Evolutionary conservation across 768 basidiomycete species (phyloP), one percentile per base, ranked within the genome.

Genomic region (Clitopilus hobsonii): DNA sequence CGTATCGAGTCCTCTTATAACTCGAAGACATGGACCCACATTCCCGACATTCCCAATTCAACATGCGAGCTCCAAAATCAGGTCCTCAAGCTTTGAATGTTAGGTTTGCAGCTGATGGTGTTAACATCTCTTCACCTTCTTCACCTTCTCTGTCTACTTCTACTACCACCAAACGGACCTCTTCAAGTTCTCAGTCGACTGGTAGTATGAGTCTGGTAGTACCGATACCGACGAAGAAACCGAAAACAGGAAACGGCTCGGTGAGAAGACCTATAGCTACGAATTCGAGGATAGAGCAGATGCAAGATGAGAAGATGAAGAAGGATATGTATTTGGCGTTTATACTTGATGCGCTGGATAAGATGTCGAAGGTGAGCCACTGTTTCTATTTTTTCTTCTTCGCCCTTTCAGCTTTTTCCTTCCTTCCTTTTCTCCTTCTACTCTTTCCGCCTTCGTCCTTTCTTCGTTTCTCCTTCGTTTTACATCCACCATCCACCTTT

Each of bases 251-350:
- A n/a, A n/a, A n/a, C n/a, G 20, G 58, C 63, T 48, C 58, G 5
- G 58, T 72, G 24, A 64, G 67, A 32, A 73, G 90, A 20, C 89
- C 85, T 8, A 89, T 91, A 60, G 86, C 83, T 18, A 89, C 89
- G 13, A 93, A 91, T 65, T 85, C 89, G 0, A 77, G 90, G 41
- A 74, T 92, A 18, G 89, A 85, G 62, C 82, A 87, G 64, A 16
- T 45, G 4, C 41, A 45, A 11, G 88, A 86, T 66, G 88, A 91
- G 62, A 81, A 83, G 58, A 83, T 86, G 56, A 80, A 83, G 61
- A 86, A 85, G 65, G 88, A 89, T 63, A 89, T 95, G 84, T 90
- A 90, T 65, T 79, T 93, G 11, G 83, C 86, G 0, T 94, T 89
- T 57, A 82, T 95, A 24, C 83, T 84, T 60, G 89, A 91, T 63